These are phyloP conservation scores for Rhodotorula graminis DNA, from an alignment of 768 basidiomycete species.

Conservation along the genomic window DNA sequence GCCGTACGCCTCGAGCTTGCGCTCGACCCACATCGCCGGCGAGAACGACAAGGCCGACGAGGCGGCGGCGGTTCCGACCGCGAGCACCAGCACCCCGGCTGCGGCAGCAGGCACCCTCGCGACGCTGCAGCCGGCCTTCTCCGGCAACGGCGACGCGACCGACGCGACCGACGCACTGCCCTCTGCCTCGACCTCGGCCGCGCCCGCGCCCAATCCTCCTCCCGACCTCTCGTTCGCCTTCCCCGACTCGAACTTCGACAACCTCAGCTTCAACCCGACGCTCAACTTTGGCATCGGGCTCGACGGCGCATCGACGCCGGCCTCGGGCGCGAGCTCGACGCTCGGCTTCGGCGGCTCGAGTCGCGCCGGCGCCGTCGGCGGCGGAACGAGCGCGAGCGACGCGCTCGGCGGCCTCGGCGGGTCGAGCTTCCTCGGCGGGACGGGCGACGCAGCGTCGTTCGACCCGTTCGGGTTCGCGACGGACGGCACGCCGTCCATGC, in stretches of 20 bases:
- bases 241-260: conserved; percentile 24
- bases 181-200: not conserved
- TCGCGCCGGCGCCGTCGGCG: not conserved
- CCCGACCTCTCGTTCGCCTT: conserved; percentile 32
- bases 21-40: conserved; percentile 29
- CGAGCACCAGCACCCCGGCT: not conserved
- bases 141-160: not conserved
- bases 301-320: not conserved
- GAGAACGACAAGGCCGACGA: not conserved
- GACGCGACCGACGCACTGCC: not conserved
- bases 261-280: conserved; percentile 29
- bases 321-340: not conserved
- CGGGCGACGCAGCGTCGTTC: conserved; percentile 10
- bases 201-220: conserved; percentile 20
- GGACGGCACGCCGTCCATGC: conserved; percentile 24
- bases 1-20: conserved; percentile 27
- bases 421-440: conserved; percentile 2
- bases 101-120: not conserved
- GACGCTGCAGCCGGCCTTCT: not conserved
- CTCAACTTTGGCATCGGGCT: conserved; percentile 9
- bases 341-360: no score
- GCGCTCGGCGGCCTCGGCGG: not conserved
- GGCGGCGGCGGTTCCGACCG: not conserved
- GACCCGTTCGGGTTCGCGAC: conserved; percentile 31
- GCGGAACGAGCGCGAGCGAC: not conserved